A percentile compares a stretch with the other conserved stretches of the same genome.
phyloP scores from a whole-genome alignment of 192 early-diverging fungal species.

The Powellomyces hirtus region DNA sequence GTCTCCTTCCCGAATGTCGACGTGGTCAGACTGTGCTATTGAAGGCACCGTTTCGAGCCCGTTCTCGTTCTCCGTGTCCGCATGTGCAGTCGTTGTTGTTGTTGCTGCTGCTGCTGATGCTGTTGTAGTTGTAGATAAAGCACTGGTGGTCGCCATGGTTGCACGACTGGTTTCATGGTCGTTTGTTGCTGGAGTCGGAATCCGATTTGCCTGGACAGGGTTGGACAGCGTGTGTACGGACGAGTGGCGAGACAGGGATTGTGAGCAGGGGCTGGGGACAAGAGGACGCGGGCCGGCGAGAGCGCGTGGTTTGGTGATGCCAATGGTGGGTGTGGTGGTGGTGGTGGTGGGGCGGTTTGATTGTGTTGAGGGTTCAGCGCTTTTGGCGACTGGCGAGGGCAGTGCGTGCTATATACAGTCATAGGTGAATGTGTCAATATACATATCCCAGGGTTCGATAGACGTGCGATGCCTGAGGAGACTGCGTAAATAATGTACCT shows the following conservation, averaged over 20 bases:
- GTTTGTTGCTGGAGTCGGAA: not conserved
- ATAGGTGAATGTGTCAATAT: not conserved
- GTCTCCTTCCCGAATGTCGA: not conserved
- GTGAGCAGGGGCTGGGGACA: not conserved
- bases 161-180: not conserved
- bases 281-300: not conserved
- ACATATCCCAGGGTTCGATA: not conserved
- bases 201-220: not conserved
- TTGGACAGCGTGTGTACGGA: constrained; percentile 10
- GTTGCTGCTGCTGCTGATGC: too few relatives aligned
- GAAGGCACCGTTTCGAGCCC: not conserved
- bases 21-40: too few relatives aligned
- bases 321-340: not conserved
- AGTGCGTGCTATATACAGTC: not conserved
- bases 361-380: not conserved
- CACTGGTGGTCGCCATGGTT: not conserved
- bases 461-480: not conserved
- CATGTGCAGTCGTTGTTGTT: too few relatives aligned
- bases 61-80: not conserved
- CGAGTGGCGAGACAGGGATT: constrained; percentile 3
- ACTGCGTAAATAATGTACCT: too few relatives aligned
- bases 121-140: too few relatives aligned
- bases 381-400: not conserved
- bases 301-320: too few relatives aligned
- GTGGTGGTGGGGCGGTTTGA: too few relatives aligned